These are phyloP conservation scores for Pseudonectria foliicola DNA, from an alignment of 2,329 filamentous ascomycete genomes.

Conservation along the genomic window DNA sequence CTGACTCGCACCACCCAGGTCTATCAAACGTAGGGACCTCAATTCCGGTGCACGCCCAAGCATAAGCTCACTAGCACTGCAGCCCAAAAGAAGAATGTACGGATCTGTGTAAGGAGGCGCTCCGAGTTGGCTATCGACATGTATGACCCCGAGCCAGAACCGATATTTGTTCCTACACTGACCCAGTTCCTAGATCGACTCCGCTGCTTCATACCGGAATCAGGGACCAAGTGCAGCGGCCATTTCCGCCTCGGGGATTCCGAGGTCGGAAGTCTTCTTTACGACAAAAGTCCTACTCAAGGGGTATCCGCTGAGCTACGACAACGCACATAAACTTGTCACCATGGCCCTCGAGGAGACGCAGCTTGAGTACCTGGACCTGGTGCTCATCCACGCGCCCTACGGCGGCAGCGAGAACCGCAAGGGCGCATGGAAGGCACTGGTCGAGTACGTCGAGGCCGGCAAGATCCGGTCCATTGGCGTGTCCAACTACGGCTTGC, in stretches of 20 bases:
- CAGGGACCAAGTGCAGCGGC: conserved; percentile 41
- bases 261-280: conserved; percentile 46
- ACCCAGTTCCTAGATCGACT: conserved; percentile 39
- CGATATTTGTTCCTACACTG: neutral
- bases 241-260: conserved; percentile 34
- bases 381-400: conserved; percentile 56
- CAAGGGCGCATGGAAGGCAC: conserved; percentile 54
- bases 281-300: conserved; percentile 48
- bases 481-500: conserved; percentile 59
- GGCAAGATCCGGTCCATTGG: conserved; percentile 56
- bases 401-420: conserved; percentile 49
- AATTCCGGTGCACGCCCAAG: conserved; percentile 6
- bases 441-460: conserved; percentile 56
- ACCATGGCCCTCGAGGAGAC: conserved; percentile 55
- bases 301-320: conserved; percentile 43
- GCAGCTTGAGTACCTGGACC: conserved; percentile 59
- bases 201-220: conserved; percentile 45
- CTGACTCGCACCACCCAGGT: conserved; percentile 29
- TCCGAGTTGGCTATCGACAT: conserved; percentile 47
- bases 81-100: conserved; percentile 25
- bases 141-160: conserved; percentile 21
- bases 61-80: conserved; percentile 4
- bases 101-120: conserved; percentile 37
- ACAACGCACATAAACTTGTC: conserved; percentile 56
- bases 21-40: conserved; percentile 41